phyloP scores from a whole-genome alignment of 495 filamentous ascomycete species.

The Glonium stellatum region DNA sequence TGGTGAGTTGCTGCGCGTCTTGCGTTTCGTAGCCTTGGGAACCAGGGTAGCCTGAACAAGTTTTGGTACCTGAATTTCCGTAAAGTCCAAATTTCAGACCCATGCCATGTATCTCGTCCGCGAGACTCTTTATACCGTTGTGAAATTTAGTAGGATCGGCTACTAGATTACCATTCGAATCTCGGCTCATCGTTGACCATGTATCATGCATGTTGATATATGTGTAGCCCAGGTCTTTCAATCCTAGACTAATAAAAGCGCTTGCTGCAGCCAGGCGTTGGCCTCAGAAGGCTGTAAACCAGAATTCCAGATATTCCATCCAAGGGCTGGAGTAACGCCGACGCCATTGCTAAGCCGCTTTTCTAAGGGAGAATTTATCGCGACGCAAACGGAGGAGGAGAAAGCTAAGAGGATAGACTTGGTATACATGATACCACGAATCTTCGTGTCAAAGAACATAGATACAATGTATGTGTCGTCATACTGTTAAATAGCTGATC shows the following conservation, averaged over 20 bases:
- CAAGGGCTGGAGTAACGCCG: slow-evolving; percentile 30
- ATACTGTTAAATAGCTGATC: too few relatives aligned
- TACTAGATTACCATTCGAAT: slow-evolving; percentile 22
- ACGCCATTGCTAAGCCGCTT: neutral
- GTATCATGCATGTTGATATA: slow-evolving; percentile 33
- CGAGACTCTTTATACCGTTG: slow-evolving; percentile 32
- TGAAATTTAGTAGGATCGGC: slow-evolving; percentile 31
- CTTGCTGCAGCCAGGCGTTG: slow-evolving; percentile 30
- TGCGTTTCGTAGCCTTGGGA: slow-evolving; percentile 39
- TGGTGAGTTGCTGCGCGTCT: slow-evolving; percentile 41
- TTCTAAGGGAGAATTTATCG: neutral
- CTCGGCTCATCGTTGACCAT: slow-evolving; percentile 21
- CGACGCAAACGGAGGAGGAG: neutral
- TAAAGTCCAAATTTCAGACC: slow-evolving; percentile 37
- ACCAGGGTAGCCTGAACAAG: slow-evolving; percentile 32
- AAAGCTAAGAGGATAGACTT: neutral
- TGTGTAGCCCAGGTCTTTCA: slow-evolving; percentile 30
- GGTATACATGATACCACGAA: neutral
- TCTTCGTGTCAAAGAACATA: too few relatives aligned
- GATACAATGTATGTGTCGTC: too few relatives aligned
- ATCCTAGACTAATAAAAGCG: slow-evolving; percentile 25
- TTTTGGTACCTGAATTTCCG: slow-evolving; percentile 30
- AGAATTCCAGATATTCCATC: slow-evolving; percentile 55
- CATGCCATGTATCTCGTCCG: slow-evolving; percentile 30
- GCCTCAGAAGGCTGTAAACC: slow-evolving; percentile 1